Percentiles rank a stretch among this genome's conserved stretches.
Evolutionary conservation across 1,284 basidiomycete genomes (phyloP).

Genomic region (Ganoderma boninense): DNA sequence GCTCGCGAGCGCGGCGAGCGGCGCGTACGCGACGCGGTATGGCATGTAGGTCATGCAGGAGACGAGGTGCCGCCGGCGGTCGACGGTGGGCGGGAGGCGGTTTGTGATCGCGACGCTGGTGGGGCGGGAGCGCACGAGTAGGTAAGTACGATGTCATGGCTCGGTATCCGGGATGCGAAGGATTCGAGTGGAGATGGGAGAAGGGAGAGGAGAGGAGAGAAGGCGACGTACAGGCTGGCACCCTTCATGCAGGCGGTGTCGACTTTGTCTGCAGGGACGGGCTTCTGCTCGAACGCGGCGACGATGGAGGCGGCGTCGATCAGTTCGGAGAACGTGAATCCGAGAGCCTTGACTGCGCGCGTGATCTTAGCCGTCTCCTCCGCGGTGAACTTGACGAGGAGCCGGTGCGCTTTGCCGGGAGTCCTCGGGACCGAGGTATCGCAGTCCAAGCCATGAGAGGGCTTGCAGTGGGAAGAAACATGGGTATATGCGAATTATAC

Average conservation of each 20-base stretch:
- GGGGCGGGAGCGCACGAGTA: not conserved
- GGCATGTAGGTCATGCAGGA: not conserved
- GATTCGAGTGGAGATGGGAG: too few relatives aligned
- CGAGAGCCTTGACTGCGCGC: not conserved
- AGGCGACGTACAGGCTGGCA: not conserved
- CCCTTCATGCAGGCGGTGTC: not conserved
- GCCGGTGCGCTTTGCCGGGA: not conserved
- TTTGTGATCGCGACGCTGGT: not conserved
- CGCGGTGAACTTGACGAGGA: not conserved
- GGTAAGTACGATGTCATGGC: not conserved
- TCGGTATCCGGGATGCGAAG: not conserved
- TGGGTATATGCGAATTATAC: not conserved
- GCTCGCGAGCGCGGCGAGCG: not conserved
- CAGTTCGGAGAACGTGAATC: conserved; percentile 5
- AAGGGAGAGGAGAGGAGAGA: not conserved
- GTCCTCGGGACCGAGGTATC: not conserved
- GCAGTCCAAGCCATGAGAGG: conserved; percentile 1
- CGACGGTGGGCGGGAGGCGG: conserved; percentile 2
- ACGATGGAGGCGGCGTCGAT: not conserved
- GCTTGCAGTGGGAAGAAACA: not conserved
- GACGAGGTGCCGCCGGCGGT: not conserved
- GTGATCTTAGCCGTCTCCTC: not conserved
- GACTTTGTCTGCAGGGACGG: not conserved
- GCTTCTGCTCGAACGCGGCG: not conserved
- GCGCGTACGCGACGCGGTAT: not conserved